A percentile compares a stretch with the other conserved stretches of the same genome.
Evolutionary conservation across 2,329 filamentous ascomycete species (phyloP).

Genomic region (Akanthomyces lecanii): DNA sequence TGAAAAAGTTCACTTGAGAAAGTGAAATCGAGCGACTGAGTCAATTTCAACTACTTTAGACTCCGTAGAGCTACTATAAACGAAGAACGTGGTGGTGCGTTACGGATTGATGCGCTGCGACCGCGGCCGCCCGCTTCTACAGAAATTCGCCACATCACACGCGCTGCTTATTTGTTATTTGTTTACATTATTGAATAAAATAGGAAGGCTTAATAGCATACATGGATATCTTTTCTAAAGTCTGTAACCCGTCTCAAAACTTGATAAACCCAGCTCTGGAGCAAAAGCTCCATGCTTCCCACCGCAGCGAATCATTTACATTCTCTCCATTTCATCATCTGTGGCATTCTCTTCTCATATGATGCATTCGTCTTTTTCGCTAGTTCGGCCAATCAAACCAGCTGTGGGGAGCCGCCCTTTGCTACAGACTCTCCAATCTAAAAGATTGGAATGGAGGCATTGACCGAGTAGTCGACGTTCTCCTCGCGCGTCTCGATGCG

Average conservation of each 20-base stretch:
- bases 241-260: not conserved
- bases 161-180: too few species aligned
- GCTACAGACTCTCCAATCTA: not conserved
- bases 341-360: not conserved
- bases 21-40: too few species aligned
- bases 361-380: not conserved
- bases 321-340: not conserved
- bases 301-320: not conserved
- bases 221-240: not conserved
- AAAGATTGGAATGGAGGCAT: slow-evolving; percentile 27
- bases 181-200: too few species aligned
- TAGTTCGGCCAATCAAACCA: not conserved
- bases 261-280: not conserved
- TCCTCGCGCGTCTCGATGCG: slow-evolving; percentile 32
- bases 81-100: too few species aligned
- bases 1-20: too few species aligned
- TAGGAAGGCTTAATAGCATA: not conserved
- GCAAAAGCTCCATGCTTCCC: too few species aligned
- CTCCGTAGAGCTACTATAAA: too few species aligned
- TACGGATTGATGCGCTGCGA: too few species aligned
- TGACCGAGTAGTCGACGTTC: slow-evolving; percentile 30
- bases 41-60: too few species aligned
- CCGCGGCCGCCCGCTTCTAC: too few species aligned
- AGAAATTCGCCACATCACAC: too few species aligned
- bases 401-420: not conserved